phyloP scores from a whole-genome alignment of 805 yeast genomes.

The Wickerhamiella domercqiae region DNA sequence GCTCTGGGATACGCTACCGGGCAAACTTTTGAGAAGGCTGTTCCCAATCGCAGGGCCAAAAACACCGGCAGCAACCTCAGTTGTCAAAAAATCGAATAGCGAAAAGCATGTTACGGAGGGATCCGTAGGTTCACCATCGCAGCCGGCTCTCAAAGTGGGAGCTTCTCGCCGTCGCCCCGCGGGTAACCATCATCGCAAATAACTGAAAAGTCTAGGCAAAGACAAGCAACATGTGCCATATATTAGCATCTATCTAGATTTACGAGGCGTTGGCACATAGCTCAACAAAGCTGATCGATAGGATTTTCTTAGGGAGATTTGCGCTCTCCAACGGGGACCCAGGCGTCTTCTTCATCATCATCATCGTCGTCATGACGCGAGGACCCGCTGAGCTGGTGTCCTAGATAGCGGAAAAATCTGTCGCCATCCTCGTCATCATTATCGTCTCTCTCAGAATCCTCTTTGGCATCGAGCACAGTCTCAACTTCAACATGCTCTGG shows the following conservation, averaged over 20 bases:
- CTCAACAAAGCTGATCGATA: too few relatives aligned
- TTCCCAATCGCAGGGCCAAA: neutral
- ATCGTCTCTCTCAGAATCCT: slow-evolving; percentile 21
- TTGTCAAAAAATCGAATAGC: too few relatives aligned
- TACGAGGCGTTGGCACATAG: too few relatives aligned
- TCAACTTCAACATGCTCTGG: slow-evolving; percentile 15
- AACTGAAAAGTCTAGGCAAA: too few relatives aligned
- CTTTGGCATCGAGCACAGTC: slow-evolving; percentile 21
- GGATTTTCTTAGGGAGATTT: too few relatives aligned
- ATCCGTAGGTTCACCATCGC: too few relatives aligned
- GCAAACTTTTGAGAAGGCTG: slow-evolving; percentile 10
- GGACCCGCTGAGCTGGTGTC: slow-evolving; percentile 48
- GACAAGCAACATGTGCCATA: too few relatives aligned
- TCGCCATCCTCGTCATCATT: slow-evolving; percentile 21
- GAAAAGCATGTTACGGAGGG: too few relatives aligned
- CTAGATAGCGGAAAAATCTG: slow-evolving; percentile 58
- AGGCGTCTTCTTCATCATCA: slow-evolving; percentile 25
- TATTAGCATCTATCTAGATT: too few relatives aligned
- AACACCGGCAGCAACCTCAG: neutral
- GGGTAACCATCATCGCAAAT: too few relatives aligned
- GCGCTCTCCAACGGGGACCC: slow-evolving; percentile 14
- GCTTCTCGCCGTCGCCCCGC: slow-evolving; percentile 15
- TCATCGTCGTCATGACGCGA: slow-evolving; percentile 47
- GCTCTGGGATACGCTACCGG: slow-evolving; percentile 23
- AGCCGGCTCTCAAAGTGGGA: slow-evolving; percentile 16